phyloP scores from a whole-genome alignment of 2,329 filamentous ascomycete species.

The Colletotrichum musae region DNA sequence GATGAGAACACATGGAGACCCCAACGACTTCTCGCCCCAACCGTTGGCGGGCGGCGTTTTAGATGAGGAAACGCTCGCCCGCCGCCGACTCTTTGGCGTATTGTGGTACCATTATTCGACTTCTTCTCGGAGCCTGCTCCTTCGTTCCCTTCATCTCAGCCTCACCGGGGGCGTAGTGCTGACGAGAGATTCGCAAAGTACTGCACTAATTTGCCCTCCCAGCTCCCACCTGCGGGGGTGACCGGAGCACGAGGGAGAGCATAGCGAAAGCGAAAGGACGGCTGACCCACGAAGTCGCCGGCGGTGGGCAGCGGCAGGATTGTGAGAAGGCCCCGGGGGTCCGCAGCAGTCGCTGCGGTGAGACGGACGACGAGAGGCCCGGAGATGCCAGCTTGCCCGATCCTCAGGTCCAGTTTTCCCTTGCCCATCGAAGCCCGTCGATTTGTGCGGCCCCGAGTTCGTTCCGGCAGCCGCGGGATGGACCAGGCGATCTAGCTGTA shows the following conservation, averaged over 20 bases:
- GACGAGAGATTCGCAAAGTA: neutral
- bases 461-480: conserved; percentile 10
- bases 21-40: neutral
- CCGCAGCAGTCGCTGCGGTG: conserved; percentile 12
- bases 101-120: conserved; percentile 3
- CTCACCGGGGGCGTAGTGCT: neutral
- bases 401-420: neutral
- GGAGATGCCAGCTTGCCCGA: conserved; percentile 11
- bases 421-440: neutral
- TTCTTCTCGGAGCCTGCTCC: conserved; percentile 5
- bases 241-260: neutral
- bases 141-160: neutral
- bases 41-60: conserved; percentile 1
- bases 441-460: conserved; percentile 3
- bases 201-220: neutral
- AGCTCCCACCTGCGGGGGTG: neutral
- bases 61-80: neutral
- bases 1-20: neutral
- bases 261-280: neutral
- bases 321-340: conserved; percentile 19
- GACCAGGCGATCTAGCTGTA: conserved; percentile 9
- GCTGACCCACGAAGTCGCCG: conserved; percentile 8
- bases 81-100: neutral
- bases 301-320: conserved; percentile 21
- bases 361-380: neutral